These are phyloP conservation scores for Metarhizium rileyi DNA, from an alignment of 2,329 filamentous ascomycete genomes.

Conservation along the genomic window DNA sequence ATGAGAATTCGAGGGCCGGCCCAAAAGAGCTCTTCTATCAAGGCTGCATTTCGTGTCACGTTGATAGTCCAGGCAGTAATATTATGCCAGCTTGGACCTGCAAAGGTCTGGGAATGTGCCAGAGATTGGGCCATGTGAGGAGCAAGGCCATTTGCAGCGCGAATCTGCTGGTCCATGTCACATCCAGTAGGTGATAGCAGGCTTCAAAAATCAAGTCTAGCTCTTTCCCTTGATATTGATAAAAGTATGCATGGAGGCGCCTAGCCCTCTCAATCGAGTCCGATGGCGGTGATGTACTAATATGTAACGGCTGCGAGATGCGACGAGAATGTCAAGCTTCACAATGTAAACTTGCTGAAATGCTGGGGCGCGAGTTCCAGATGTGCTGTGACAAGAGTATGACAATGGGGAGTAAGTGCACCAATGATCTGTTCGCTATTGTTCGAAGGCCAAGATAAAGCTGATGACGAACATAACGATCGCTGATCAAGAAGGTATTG, in stretches of 20 bases:
- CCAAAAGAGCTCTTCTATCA: conserved; percentile 57
- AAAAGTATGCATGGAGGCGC: neutral
- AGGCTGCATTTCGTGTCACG: conserved; percentile 50
- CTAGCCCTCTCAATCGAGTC: neutral
- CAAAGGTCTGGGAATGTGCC: conserved; percentile 11
- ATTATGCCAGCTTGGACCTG: conserved; percentile 35
- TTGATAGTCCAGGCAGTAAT: conserved; percentile 49
- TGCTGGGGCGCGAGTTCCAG: neutral
- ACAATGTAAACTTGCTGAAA: neutral
- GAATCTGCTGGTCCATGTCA: conserved; percentile 4
- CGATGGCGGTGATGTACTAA: neutral
- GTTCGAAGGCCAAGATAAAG: neutral
- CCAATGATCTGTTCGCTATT: neutral
- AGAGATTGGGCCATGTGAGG: conserved; percentile 8
- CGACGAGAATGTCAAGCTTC: neutral
- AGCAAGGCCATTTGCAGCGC: neutral
- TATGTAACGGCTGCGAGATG: neutral
- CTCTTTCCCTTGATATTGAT: neutral
- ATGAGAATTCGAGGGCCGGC: conserved; percentile 62
- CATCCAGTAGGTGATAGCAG: neutral
- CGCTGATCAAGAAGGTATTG: neutral
- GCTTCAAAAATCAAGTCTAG: neutral
- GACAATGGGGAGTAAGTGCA: neutral
- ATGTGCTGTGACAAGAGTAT: neutral
- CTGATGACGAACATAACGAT: neutral